phyloP scores from a whole-genome alignment of 495 filamentous ascomycete species.

The Cercophora samala region DNA sequence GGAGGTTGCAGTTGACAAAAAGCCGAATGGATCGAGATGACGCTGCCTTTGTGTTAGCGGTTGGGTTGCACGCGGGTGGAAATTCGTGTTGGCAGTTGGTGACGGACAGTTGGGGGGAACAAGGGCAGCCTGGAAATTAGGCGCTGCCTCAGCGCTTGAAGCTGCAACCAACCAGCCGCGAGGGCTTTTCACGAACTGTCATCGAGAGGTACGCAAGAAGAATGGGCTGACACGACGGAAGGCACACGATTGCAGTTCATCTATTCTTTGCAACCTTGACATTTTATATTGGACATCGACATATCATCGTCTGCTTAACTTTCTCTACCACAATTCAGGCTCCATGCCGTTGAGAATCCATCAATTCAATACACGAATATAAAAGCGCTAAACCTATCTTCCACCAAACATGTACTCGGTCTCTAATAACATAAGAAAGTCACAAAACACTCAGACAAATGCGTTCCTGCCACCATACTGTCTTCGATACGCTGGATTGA shows the following conservation, averaged over 20 bases:
- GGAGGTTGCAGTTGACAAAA: neutral
- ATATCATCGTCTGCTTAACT: too few relatives aligned
- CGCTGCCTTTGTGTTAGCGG: neutral
- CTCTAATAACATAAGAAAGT: neutral
- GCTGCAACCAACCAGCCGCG: neutral
- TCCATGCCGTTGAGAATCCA: too few relatives aligned
- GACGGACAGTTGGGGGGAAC: neutral
- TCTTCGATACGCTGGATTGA: constrained; percentile 10
- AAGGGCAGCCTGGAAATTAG: neutral
- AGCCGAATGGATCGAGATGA: neutral
- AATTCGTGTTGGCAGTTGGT: neutral
- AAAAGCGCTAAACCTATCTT: neutral
- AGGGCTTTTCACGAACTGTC: neutral
- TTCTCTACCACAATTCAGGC: too few relatives aligned
- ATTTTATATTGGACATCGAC: too few relatives aligned
- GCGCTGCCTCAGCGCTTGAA: neutral
- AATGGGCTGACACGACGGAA: too few relatives aligned
- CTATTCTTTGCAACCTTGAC: too few relatives aligned
- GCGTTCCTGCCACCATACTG: neutral
- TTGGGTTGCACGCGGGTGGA: neutral
- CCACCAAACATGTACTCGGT: neutral
- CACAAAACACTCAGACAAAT: neutral
- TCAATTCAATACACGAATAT: neutral
- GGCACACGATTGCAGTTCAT: too few relatives aligned
- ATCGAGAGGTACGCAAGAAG: too few relatives aligned